Percentiles rank a stretch among this genome's conserved stretches.
phyloP scores from a whole-genome alignment of 352 stramenopile genomes.

The Aphanomyces euteiches region DNA sequence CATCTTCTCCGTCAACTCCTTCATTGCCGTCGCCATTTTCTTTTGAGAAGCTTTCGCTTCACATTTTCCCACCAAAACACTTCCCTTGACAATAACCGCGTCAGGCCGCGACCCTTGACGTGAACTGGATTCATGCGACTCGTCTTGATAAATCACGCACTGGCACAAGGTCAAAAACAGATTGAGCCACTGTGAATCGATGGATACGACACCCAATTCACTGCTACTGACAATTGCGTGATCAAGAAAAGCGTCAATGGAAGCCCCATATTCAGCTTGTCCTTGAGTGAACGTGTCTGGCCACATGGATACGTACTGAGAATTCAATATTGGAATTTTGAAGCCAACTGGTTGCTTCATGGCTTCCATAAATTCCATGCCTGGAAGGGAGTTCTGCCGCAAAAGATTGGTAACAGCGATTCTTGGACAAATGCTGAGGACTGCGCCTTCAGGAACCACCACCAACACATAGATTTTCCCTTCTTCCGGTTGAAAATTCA shows the following conservation, averaged over 20 bases:
- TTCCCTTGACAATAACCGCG: background rate
- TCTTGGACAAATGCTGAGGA: no score
- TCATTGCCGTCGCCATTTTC: background rate
- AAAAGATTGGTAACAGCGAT: no score
- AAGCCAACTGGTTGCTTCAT: background rate
- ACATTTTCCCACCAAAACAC: background rate
- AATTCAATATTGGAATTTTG: background rate
- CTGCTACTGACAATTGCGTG: background rate
- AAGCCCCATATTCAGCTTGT: background rate
- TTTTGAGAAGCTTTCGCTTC: background rate
- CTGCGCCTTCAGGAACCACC: no score
- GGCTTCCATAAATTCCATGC: background rate
- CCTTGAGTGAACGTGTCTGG: background rate
- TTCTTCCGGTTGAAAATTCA: no score
- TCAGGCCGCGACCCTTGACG: background rate
- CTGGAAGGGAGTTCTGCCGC: background rate
- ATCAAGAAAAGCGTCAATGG: background rate
- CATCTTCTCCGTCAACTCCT: background rate
- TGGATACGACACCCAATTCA: background rate
- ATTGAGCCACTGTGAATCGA: background rate
- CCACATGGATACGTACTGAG: background rate
- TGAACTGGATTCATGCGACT: background rate
- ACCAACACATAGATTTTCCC: no score
- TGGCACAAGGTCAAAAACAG: background rate
- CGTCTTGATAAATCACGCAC: background rate